Evolutionary conservation across 805 yeast genomes (phyloP), one percentile per base, ranked within the genome.

Genomic region (Lipomyces anomalus): DNA sequence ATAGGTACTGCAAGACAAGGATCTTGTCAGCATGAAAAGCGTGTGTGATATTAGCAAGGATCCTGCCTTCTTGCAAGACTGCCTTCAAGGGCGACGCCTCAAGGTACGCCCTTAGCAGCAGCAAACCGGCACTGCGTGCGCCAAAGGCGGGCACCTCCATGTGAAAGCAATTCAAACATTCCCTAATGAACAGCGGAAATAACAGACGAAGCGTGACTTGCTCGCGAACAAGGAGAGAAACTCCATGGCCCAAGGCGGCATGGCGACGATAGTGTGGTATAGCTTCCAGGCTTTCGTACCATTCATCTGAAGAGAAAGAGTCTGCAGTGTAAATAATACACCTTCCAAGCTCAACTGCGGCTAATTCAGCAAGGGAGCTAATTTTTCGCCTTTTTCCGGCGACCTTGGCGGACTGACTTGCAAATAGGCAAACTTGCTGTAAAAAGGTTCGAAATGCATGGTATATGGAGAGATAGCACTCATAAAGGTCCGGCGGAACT

Each of bases 181-280:
- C n/a, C n/a, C n/a, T n/a, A n/a, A n/a, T n/a, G n/a, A n/a, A n/a
- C n/a, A n/a, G n/a, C n/a, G n/a, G n/a, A n/a, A n/a, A n/a, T n/a
- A n/a, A n/a, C n/a, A n/a, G n/a, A n/a, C n/a, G n/a, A n/a, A n/a
- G n/a, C n/a, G n/a, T n/a, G n/a, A n/a, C n/a, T n/a, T n/a, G n/a
- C 3, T 50, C 49, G 4, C 24, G 32, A 3, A 46, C 50, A 11
- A 50, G 40, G 6, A 50, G 42, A 38, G 52, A 40, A 2, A 23
- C 45, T 9, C 55, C 55, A 21, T 50, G 55, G 4, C 55, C 55
- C 7, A 48, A 26, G 7, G 47, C 53, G n/a, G 48, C 33, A 34
- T n/a, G 46, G 17, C 55, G 40, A 35, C 48, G 47, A 28, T 50
- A 50, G 22, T 28, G 23, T n/a, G 39, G 32, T 13, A 44, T 33